phyloP scores from a whole-genome alignment of 2,329 filamentous ascomycete genomes.

The Aureobasidium mangrovei region DNA sequence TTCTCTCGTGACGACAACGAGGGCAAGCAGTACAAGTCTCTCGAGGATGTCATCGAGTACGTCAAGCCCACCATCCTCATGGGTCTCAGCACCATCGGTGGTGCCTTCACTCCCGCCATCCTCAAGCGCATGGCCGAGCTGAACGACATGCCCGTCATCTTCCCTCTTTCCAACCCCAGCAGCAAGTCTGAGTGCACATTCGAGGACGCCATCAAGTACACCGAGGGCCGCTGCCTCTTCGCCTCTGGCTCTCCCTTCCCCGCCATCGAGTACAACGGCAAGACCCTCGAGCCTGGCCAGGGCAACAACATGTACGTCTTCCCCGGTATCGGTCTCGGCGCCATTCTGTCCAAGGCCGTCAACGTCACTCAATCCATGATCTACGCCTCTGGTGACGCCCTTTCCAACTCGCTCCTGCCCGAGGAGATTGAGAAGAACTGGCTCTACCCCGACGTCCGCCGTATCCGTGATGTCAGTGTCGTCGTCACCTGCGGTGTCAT shows the following conservation, averaged over 20 bases:
- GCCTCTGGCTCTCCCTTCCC: slow-evolving; percentile 92
- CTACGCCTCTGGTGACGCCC: slow-evolving; percentile 79
- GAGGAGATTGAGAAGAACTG: slow-evolving; percentile 76
- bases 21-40: slow-evolving; percentile 59
- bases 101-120: slow-evolving; percentile 84
- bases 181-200: slow-evolving; percentile 98
- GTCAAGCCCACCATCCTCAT: slow-evolving; percentile 92
- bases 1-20: slow-evolving; percentile 58
- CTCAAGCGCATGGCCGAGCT: slow-evolving; percentile 51
- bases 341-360: slow-evolving; percentile 81
- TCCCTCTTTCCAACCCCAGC: slow-evolving; percentile 92
- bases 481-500: slow-evolving; percentile 86
- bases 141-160: slow-evolving; percentile 65
- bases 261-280: slow-evolving; percentile 44
- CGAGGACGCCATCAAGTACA: slow-evolving; percentile 84
- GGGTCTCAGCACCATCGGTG: slow-evolving; percentile 87
- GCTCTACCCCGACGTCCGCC: slow-evolving; percentile 83
- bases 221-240: slow-evolving; percentile 84
- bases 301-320: slow-evolving; percentile 93
- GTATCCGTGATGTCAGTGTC: slow-evolving; percentile 83
- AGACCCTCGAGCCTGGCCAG: slow-evolving; percentile 42
- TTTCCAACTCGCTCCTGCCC: slow-evolving; percentile 67
- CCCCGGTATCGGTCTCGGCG: slow-evolving; percentile 87
- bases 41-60: slow-evolving; percentile 87
- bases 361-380: slow-evolving; percentile 93